phyloP scores from a whole-genome alignment of 2,329 filamentous ascomycete genomes.

The Kalmusia sp. region DNA sequence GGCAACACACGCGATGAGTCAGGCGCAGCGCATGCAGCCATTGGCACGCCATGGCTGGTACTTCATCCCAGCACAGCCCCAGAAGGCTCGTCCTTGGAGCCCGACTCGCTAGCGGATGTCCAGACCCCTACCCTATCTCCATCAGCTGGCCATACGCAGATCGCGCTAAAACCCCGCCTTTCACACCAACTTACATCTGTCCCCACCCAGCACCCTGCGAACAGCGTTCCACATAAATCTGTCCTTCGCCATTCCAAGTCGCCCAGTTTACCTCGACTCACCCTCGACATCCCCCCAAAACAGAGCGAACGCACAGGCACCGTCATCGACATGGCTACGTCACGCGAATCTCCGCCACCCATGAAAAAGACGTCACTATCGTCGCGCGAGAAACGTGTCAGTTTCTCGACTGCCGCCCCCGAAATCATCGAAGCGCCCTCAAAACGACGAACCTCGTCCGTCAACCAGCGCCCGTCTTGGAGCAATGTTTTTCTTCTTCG shows the following conservation, averaged over 20 bases:
- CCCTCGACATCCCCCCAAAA: background rate
- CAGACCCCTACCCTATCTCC: background rate
- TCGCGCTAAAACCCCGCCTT: slow-evolving; percentile 9
- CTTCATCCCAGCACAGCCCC: background rate
- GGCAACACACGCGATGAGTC: slow-evolving; percentile 1
- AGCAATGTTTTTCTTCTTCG: slow-evolving; percentile 7
- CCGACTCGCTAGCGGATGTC: background rate
- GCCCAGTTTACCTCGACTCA: background rate
- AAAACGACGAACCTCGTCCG: slow-evolving; percentile 4
- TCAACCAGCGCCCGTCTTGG: slow-evolving; percentile 2
- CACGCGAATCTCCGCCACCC: background rate
- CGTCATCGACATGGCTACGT: slow-evolving; percentile 4
- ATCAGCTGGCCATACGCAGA: slow-evolving; percentile 7
- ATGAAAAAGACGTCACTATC: background rate
- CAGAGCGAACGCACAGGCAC: background rate
- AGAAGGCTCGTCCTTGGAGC: background rate
- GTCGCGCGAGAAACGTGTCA: slow-evolving; percentile 7
- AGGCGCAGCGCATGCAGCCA: background rate
- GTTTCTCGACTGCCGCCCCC: background rate
- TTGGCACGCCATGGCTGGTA: slow-evolving; percentile 1
- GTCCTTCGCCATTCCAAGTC: background rate
- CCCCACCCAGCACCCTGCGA: slow-evolving; percentile 5
- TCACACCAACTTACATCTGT: slow-evolving; percentile 6
- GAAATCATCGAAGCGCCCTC: slow-evolving; percentile 3
- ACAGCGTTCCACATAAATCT: background rate